These are phyloP conservation scores for Bipolaris gigantea DNA, from an alignment of 2,329 filamentous ascomycete genomes.

Conservation along the genomic window DNA sequence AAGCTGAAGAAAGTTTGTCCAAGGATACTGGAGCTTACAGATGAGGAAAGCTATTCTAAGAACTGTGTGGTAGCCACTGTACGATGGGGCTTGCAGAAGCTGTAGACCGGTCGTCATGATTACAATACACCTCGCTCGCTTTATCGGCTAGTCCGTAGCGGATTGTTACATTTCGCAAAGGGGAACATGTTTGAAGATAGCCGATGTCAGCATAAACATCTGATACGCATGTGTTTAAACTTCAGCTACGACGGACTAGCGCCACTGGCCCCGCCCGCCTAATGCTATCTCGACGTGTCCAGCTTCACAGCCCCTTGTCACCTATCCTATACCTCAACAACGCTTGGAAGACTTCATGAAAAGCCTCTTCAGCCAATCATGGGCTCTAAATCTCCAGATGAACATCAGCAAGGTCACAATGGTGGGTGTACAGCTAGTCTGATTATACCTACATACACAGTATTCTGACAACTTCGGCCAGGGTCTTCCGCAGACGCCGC, in stretches of 20 bases:
- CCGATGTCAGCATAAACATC: neutral
- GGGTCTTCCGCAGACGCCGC: slow-evolving; percentile 29
- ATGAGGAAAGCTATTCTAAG: no score
- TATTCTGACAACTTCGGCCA: slow-evolving; percentile 25
- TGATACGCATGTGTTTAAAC: neutral
- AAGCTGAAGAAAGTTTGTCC: neutral
- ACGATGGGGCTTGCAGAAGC: no score
- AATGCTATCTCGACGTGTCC: neutral
- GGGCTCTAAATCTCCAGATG: slow-evolving; percentile 47
- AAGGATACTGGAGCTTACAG: no score
- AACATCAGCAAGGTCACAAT: slow-evolving; percentile 38
- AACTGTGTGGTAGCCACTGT: no score
- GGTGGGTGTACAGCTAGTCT: slow-evolving; percentile 21
- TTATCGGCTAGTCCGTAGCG: neutral
- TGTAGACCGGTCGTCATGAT: no score
- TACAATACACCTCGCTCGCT: no score
- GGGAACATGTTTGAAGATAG: neutral
- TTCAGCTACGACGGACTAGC: neutral
- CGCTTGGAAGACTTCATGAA: slow-evolving; percentile 3
- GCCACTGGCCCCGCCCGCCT: neutral
- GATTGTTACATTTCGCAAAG: neutral
- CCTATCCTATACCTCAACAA: neutral
- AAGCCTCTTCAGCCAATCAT: slow-evolving; percentile 23
- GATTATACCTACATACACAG: neutral
- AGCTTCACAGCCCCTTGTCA: neutral